phyloP scores from a whole-genome alignment of 805 yeast genomes.

The Metschnikowia reukaufii region DNA sequence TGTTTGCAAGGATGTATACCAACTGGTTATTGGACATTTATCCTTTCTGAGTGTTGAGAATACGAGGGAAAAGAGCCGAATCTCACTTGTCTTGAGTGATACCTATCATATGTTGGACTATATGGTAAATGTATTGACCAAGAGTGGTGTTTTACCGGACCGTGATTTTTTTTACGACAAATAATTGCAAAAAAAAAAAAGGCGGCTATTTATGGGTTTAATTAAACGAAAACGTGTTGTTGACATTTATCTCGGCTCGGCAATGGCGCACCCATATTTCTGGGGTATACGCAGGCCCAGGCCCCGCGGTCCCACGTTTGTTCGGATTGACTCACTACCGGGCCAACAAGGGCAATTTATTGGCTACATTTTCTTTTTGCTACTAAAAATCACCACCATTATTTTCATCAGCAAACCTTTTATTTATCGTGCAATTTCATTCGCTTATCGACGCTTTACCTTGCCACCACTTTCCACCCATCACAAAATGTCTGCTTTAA shows the following conservation, averaged over 20 bases:
- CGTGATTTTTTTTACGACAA: constrained; percentile 26
- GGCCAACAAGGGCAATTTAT: not conserved
- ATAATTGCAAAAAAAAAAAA: not conserved
- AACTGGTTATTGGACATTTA: constrained; percentile 22
- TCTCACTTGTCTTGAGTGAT: constrained; percentile 25
- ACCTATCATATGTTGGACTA: constrained; percentile 25
- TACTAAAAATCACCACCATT: too few relatives aligned
- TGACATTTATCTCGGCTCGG: not conserved
- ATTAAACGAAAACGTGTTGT: not conserved
- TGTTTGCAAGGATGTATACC: constrained; percentile 20
- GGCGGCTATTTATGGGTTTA: too few relatives aligned
- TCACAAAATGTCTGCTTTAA: constrained; percentile 4
- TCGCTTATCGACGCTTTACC: not conserved
- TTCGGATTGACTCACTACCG: not conserved
- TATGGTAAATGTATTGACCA: constrained; percentile 22
- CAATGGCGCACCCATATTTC: not conserved
- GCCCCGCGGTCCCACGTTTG: not conserved
- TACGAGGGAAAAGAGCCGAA: constrained; percentile 20
- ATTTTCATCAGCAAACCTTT: not conserved
- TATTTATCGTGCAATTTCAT: not conserved
- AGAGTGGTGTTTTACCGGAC: constrained; percentile 22
- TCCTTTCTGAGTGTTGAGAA: constrained; percentile 13
- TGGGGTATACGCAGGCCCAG: not conserved
- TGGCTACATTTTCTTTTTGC: not conserved
- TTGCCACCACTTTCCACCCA: not conserved